Evolutionary conservation across 1,139 yeast genomes (phyloP).

Genomic region (Yamadazyma triangularis): DNA sequence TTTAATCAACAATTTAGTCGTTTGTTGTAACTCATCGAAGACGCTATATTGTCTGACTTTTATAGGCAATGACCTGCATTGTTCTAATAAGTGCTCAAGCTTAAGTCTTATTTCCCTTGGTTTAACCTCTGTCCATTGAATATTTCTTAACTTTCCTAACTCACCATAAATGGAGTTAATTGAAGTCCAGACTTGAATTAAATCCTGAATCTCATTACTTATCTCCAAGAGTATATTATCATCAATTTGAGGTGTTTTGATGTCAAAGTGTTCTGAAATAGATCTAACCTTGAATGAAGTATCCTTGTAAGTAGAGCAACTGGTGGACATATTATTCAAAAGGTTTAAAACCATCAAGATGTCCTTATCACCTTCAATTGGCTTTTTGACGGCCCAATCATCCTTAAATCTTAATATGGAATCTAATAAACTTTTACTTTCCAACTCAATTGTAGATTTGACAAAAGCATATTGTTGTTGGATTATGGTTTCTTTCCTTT

Average conservation of each 20-base stretch:
- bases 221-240: slow-evolving; percentile 25
- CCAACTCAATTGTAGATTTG: slow-evolving; percentile 37
- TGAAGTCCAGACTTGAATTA: slow-evolving; percentile 63
- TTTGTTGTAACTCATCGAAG: slow-evolving; percentile 53
- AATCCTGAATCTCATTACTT: slow-evolving; percentile 51
- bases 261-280: slow-evolving; percentile 37
- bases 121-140: slow-evolving; percentile 50
- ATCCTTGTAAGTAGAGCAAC: slow-evolving; percentile 14
- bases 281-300: slow-evolving; percentile 19
- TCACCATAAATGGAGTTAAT: slow-evolving; percentile 54
- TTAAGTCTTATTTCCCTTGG: slow-evolving; percentile 44
- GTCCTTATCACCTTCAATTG: slow-evolving; percentile 29
- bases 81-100: slow-evolving; percentile 48
- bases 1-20: slow-evolving; percentile 38
- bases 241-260: slow-evolving; percentile 8
- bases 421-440: slow-evolving; percentile 35
- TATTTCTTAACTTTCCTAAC: slow-evolving; percentile 38
- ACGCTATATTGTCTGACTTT: slow-evolving; percentile 67
- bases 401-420: slow-evolving; percentile 18
- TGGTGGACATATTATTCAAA: slow-evolving; percentile 40
- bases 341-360: slow-evolving; percentile 50
- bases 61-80: slow-evolving; percentile 52
- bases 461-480: slow-evolving; percentile 40
- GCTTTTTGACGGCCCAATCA: slow-evolving; percentile 34
- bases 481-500: slow-evolving; percentile 34